Percentiles rank a stretch among this genome's conserved stretches.
phyloP scores from a whole-genome alignment of 2,329 filamentous ascomycete genomes.

The Alternaria angustiovoidea region DNA sequence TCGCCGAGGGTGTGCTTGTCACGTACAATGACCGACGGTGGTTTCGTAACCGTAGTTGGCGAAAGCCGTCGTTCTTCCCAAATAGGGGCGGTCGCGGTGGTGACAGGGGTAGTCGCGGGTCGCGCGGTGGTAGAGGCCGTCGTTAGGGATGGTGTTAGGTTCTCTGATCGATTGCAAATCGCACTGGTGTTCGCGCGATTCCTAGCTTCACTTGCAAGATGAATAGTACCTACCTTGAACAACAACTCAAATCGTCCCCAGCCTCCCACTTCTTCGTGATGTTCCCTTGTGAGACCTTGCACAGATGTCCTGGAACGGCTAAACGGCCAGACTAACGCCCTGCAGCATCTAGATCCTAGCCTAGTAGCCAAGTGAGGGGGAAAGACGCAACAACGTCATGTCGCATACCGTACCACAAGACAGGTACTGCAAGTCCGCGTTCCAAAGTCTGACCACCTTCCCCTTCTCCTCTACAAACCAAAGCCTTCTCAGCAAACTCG shows the following conservation, averaged over 20 bases:
- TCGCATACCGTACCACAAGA: background rate
- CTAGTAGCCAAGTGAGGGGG: background rate
- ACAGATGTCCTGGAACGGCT: background rate
- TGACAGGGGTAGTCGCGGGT: too few species aligned
- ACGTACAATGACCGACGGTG: conserved; percentile 19
- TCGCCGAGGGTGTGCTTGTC: conserved; percentile 19
- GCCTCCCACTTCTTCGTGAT: background rate
- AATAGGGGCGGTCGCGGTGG: background rate
- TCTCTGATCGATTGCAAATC: background rate
- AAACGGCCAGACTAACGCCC: background rate
- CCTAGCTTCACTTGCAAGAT: background rate
- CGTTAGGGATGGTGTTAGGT: background rate
- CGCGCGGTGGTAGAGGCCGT: background rate
- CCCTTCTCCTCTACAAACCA: background rate
- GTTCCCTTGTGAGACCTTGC: background rate
- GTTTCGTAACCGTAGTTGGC: conserved; percentile 22
- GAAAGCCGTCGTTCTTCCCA: conserved; percentile 30
- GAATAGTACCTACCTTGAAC: background rate
- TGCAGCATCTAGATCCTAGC: background rate
- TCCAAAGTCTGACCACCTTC: background rate
- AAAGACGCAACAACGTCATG: conserved; percentile 2
- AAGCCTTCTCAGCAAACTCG: background rate
- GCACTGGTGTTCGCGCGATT: background rate
- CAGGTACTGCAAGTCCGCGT: background rate
- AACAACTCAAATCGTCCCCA: background rate